Evolutionary conservation across 371 early-diverging fungal genomes (phyloP), one percentile per base, ranked within the genome.

Genomic region (Apophysomyces ossiformis): DNA sequence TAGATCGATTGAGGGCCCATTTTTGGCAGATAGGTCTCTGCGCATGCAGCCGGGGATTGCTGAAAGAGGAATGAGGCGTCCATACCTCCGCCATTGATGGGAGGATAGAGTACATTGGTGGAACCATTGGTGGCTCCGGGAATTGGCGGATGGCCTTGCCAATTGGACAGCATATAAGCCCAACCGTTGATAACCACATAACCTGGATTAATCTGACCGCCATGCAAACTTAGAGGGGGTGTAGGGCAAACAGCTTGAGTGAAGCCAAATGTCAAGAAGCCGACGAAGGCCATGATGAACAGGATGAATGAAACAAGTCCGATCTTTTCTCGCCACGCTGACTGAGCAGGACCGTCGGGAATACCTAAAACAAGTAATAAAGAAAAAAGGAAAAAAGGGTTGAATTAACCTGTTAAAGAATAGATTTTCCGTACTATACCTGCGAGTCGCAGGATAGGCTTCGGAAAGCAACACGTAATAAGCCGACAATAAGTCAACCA

Each of bases 251-350:
- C 76, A 6, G 85, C 62, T 39, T 83, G 74, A 8, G 87, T 76
- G 37, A 92, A 87, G 4, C 91, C 85, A 75, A 90, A 82, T 1
- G 86, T 83, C 11, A 90, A 65, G 44, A 87, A 87, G 8, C 87
- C 87, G n/a, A 90, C 78, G 37, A 79, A 68, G 4, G 71, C 63
- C 65, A 86, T 85, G 32, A 87, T 77, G 5, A 69, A 44, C 7
- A 79, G 46, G 43, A 93, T 86, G 64, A 93, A 81, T 38, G 90
- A 76, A 57, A 91, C 88, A 0, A 96, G 73, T 0, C 94, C 90
- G 1, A 92, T 84, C 66, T 95, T 96, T 74, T 95, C 94, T 45
- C 94, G 76, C 94, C 95, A 95, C 50, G 83, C 96, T 43, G 84
- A 89, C 71, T 88, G 92, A 21, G 86, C 79, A 50, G 79, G 85